phyloP scores from a whole-genome alignment of 2,329 filamentous ascomycete species.

The Capronia coronata region DNA sequence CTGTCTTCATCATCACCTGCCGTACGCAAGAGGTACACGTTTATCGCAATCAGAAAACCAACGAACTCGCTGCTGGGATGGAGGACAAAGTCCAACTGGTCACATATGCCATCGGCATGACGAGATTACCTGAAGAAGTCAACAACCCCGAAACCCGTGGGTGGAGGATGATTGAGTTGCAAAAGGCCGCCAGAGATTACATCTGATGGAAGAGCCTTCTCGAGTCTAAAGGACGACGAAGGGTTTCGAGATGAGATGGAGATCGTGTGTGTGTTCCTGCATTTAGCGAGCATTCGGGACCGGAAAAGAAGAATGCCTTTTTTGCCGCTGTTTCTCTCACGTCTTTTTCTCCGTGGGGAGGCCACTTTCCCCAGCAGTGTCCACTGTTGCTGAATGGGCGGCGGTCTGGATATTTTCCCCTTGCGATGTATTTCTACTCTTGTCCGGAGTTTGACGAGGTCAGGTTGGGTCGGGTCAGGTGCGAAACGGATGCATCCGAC shows the following conservation, averaged over 20 bases:
- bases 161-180: conserved; percentile 96
- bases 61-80: conserved; percentile 89
- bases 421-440: conserved; percentile 9
- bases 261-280: conserved; percentile 4
- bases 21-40: conserved; percentile 97
- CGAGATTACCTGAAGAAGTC: conserved; percentile 86
- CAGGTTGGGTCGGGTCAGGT: too few species aligned
- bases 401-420: background rate
- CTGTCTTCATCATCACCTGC: conserved; percentile 95
- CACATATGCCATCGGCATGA: conserved; percentile 95
- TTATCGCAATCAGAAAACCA: conserved; percentile 85
- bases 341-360: conserved; percentile 2
- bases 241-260: background rate
- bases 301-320: background rate
- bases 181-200: conserved; percentile 94
- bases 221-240: background rate
- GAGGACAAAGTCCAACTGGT: conserved; percentile 98
- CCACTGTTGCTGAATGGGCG: background rate
- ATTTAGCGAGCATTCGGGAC: conserved; percentile 21
- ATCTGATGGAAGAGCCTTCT: conserved; percentile 47
- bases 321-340: background rate
- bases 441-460: background rate
- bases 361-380: too few species aligned
- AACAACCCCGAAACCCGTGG: conserved; percentile 94
- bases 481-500: background rate